These are phyloP conservation scores for Boletus sensibilis DNA, from an alignment of 768 basidiomycete species.

Conservation along the genomic window DNA sequence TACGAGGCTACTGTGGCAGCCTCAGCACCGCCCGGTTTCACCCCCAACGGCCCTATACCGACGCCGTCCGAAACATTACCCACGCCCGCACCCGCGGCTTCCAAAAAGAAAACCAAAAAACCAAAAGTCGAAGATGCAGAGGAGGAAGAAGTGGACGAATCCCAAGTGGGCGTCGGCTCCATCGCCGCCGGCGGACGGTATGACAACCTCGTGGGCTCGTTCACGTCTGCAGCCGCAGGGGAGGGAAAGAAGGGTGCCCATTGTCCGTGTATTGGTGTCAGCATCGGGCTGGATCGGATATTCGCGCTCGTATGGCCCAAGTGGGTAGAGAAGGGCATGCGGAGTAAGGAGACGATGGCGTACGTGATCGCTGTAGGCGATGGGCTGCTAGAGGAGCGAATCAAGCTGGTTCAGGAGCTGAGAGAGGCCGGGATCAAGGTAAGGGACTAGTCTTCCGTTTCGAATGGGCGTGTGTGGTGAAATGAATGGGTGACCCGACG, in stretches of 20 bases:
- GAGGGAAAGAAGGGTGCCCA: conserved; percentile 64
- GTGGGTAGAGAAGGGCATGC: conserved; percentile 74
- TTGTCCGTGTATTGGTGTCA: conserved; percentile 89
- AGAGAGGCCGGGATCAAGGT: conserved; percentile 89
- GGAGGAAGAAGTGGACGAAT: conserved; percentile 88
- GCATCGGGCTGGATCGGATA: conserved; percentile 90
- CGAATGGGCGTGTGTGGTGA: not conserved
- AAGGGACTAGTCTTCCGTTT: not conserved
- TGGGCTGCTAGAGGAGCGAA: conserved; percentile 82
- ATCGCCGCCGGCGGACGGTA: conserved; percentile 99
- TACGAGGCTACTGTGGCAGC: conserved; percentile 94
- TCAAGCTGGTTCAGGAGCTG: conserved; percentile 74
- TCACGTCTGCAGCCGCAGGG: conserved; percentile 77
- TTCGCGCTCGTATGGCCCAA: conserved; percentile 89
- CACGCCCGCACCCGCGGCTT: conserved; percentile 2
- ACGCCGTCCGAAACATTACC: conserved; percentile 27
- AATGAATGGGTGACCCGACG: not conserved
- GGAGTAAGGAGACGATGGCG: conserved; percentile 90
- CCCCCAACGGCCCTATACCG: conserved; percentile 48
- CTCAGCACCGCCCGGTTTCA: conserved; percentile 86
- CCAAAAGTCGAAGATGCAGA: conserved; percentile 41
- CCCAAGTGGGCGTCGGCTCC: conserved; percentile 93
- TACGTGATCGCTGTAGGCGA: conserved; percentile 93
- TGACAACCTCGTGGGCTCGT: conserved; percentile 91
- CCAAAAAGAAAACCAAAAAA: conserved; percentile 46